These are phyloP conservation scores for Trypethelium eluteriae DNA, from an alignment of 495 filamentous ascomycete species.

Conservation along the genomic window DNA sequence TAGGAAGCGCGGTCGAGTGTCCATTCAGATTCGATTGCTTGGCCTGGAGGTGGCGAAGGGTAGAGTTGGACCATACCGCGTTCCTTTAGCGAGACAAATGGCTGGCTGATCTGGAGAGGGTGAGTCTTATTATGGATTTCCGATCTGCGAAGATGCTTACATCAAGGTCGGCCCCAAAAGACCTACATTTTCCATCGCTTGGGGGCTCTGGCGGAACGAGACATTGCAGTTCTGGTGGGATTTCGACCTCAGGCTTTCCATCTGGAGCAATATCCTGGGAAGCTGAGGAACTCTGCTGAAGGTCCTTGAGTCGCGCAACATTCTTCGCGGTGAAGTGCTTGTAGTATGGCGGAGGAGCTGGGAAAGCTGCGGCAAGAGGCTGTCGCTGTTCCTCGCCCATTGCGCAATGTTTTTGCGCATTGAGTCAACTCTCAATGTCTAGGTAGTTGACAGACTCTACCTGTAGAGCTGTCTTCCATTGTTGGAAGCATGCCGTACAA, in stretches of 20 bases:
- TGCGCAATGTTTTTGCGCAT: not conserved
- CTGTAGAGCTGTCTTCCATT: too few species aligned
- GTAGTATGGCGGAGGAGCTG: slow-evolving; percentile 84
- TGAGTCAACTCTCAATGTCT: not conserved
- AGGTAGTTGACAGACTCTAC: too few species aligned
- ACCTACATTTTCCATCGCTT: slow-evolving; percentile 57
- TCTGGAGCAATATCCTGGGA: slow-evolving; percentile 11
- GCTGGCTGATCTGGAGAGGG: slow-evolving; percentile 48
- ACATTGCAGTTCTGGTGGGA: slow-evolving; percentile 67
- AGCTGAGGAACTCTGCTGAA: slow-evolving; percentile 28
- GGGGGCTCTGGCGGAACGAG: slow-evolving; percentile 68
- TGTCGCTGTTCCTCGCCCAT: slow-evolving; percentile 48
- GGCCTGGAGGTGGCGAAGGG: slow-evolving; percentile 23
- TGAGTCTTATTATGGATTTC: slow-evolving; percentile 9
- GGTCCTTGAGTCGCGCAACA: slow-evolving; percentile 54
- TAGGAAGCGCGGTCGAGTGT: slow-evolving; percentile 63
- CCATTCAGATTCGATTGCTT: slow-evolving; percentile 35
- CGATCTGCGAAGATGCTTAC: slow-evolving; percentile 38
- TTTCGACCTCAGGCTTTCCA: slow-evolving; percentile 28
- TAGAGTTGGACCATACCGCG: slow-evolving; percentile 49
- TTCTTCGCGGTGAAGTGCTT: slow-evolving; percentile 78
- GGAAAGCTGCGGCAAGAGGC: slow-evolving; percentile 53
- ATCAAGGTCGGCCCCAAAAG: slow-evolving; percentile 62
- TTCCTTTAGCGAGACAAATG: slow-evolving; percentile 58
- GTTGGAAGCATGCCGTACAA: too few species aligned